Conservation (phyloP, 306 rosid genomes). For the Cicer arietinum region DNA sequence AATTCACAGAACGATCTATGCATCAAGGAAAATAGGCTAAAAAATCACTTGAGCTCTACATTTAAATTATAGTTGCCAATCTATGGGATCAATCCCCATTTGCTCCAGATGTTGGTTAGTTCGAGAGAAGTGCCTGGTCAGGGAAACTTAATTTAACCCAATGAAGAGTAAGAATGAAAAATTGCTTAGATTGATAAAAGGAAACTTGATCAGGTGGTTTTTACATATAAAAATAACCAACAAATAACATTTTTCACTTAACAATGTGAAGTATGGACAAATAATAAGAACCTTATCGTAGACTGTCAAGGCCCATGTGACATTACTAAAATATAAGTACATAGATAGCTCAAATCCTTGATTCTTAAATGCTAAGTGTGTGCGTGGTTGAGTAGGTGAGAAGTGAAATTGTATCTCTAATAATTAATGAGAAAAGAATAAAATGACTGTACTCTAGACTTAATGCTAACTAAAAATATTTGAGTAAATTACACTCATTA, state of each 20-base stretch:
- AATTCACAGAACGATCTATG: conserved; percentile 21
- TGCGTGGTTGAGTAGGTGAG: not conserved
- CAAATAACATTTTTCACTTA: too few species aligned
- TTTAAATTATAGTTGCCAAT: conserved; percentile 77
- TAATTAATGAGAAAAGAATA: not conserved
- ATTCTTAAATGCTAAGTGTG: conserved; percentile 24
- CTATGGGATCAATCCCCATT: conserved; percentile 65
- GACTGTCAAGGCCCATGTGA: conserved; percentile 25
- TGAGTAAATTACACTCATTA: not conserved
- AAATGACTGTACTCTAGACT: conserved; percentile 16
- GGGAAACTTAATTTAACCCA: conserved; percentile 31
- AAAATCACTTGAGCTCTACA: conserved; percentile 1
- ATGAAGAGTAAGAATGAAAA: not conserved
- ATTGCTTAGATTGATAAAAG: conserved; percentile 12
- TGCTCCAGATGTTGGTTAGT: conserved; percentile 80
- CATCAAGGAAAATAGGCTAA: conserved; percentile 21
- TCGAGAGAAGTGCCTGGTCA: conserved; percentile 87
- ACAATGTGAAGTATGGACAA: not conserved
- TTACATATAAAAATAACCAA: too few species aligned
- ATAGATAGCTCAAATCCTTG: not conserved
- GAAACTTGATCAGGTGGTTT: not conserved
- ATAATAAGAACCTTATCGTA: not conserved
- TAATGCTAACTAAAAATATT: not conserved
- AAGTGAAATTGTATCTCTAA: conserved; percentile 15
- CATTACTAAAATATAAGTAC: conserved; percentile 1